Evolutionary conservation across 2,329 filamentous ascomycete species (phyloP), one percentile per base, ranked within the genome.

Genomic region (Phoma sp.): DNA sequence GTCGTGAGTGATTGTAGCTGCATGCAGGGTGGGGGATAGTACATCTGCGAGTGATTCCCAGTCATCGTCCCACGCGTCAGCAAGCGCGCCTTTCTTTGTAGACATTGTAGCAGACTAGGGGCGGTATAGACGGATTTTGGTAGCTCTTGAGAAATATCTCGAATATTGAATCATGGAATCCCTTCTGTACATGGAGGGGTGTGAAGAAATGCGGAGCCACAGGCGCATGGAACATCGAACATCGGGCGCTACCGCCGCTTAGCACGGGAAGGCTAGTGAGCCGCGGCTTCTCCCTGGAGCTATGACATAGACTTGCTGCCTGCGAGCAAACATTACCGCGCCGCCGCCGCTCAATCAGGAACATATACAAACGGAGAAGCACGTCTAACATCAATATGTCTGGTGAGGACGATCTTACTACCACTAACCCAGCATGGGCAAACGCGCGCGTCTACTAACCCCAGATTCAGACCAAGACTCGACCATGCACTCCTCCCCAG

Each of bases 21-120:
- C 14, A 29, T 20, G 49, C n/a, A 46, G 17, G 50, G 30, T 48
- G 36, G 42, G 45, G 34, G 40, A 18, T 53, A 72, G 38, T 79
- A 87, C 85, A 77, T 96, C 92, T 52, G 90, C 91, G 70, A 89
- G 84, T 5, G 80, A 77, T 73, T 93, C 91, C 92, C 93, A 98
- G 69, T 96, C 91, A 66, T 96, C 88, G 60, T 93, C 92, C 93
- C 93, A 97, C 17, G 92, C 93, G 73, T 71, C 71, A 7, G 68
- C 69, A 17, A 88, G 74, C 18, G 74, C 75, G 40, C 64, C 60
- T 65, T 80, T 77, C 73, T 77, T 77, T 12, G 67, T 53, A 17
- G 67, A 53, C 68, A 71, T 70, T 34, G 11, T 20, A 32, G 26
- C 18, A 20, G 20, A 53, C 47, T 57, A 56, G 50, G 18, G 26